These are phyloP conservation scores for Microbotryum silenes-acaulis DNA, from an alignment of 1,284 basidiomycete species.

Conservation along the genomic window DNA sequence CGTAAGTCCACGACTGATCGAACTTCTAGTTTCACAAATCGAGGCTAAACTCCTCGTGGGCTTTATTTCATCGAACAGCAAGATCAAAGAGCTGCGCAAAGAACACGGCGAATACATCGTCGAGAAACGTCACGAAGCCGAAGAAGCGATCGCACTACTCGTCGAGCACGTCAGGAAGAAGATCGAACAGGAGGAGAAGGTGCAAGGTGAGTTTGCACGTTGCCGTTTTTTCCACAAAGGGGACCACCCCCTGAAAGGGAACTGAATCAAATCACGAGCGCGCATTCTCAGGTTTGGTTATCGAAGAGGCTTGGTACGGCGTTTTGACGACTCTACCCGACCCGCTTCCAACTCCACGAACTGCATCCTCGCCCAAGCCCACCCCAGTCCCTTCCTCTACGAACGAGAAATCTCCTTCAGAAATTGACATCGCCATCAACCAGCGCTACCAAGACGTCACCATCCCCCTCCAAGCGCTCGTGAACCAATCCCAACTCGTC, in stretches of 20 bases:
- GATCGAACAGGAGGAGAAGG: conserved; percentile 41
- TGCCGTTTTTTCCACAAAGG: background rate
- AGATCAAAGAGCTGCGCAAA: conserved; percentile 49
- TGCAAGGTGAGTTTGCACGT: conserved; percentile 38
- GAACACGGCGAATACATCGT: conserved; percentile 54
- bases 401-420: conserved; percentile 48
- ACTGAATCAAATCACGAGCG: too few species aligned
- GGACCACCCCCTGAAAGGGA: conserved; percentile 8
- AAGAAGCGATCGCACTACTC: conserved; percentile 49
- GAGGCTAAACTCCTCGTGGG: background rate
- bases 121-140: conserved; percentile 53
- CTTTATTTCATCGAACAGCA: conserved; percentile 29
- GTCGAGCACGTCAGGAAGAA: conserved; percentile 43
- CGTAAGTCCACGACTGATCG: conserved; percentile 42
- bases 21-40: background rate
- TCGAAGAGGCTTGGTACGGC: conserved; percentile 64
- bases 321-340: conserved; percentile 19
- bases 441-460: conserved; percentile 52
- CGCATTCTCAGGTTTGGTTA: conserved; percentile 54
- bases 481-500: conserved; percentile 64
- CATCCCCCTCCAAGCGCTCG: conserved; percentile 70
- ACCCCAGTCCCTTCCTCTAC: conserved; percentile 33
- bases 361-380: background rate
- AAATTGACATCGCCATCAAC: conserved; percentile 11
- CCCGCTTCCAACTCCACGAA: conserved; percentile 23